Evolutionary conservation across 371 early-diverging fungal genomes (phyloP).

Genomic region (Lichtheimia hyalospora): DNA sequence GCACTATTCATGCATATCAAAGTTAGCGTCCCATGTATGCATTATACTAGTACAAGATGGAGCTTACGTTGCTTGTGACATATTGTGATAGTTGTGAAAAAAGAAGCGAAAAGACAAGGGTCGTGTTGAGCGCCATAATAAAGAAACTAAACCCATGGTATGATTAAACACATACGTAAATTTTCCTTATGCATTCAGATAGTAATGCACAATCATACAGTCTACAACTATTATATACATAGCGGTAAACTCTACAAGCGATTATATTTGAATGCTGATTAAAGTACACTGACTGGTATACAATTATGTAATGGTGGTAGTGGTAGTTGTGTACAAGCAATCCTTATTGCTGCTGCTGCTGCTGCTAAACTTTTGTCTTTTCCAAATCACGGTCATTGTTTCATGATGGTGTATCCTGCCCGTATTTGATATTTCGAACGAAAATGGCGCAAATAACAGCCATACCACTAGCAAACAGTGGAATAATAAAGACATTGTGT

Average conservation of each 20-base stretch:
- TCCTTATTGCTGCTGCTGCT: not conserved
- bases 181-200: too few relatives aligned
- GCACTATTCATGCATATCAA: slow-evolving; percentile 58
- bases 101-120: not conserved
- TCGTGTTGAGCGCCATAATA: too few relatives aligned
- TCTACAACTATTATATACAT: too few relatives aligned
- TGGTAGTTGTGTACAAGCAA: too few relatives aligned
- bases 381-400: not conserved
- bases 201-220: too few relatives aligned
- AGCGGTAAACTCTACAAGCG: too few relatives aligned
- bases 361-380: not conserved
- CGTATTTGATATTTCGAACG: slow-evolving; percentile 38
- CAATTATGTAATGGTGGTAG: too few relatives aligned
- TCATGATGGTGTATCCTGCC: slow-evolving; percentile 1
- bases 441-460: slow-evolving; percentile 52
- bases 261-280: too few relatives aligned
- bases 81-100: not conserved
- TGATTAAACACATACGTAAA: too few relatives aligned
- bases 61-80: slow-evolving; percentile 17
- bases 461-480: slow-evolving; percentile 55
- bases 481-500: slow-evolving; percentile 56
- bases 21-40: too few relatives aligned
- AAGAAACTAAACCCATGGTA: too few relatives aligned
- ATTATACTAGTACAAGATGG: not conserved
- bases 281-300: too few relatives aligned